A percentile compares a stretch with the other conserved stretches of the same genome.
These are phyloP conservation scores for Amauroascus niger DNA, from an alignment of 2,329 filamentous ascomycete genomes.

Conservation along the genomic window DNA sequence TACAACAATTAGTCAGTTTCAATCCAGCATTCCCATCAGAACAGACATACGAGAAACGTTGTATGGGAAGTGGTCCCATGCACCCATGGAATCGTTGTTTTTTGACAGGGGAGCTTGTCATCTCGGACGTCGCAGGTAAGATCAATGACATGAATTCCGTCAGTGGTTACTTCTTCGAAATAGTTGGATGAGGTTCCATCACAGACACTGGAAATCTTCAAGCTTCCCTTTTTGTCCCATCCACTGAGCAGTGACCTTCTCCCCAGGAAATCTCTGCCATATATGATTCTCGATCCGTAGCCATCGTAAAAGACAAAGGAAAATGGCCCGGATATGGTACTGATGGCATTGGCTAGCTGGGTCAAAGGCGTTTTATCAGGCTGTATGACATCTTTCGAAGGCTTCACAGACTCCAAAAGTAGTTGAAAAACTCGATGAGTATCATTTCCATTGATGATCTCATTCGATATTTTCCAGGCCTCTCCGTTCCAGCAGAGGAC, in stretches of 20 bases:
- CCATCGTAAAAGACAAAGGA: slow-evolving; percentile 78
- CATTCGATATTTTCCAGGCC: slow-evolving; percentile 64
- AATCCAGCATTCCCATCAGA: background rate
- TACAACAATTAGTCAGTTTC: slow-evolving; percentile 2
- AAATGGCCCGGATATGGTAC: slow-evolving; percentile 68
- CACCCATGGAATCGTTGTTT: slow-evolving; percentile 17
- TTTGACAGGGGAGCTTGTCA: background rate
- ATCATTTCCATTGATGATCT: slow-evolving; percentile 62
- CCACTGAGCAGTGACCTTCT: slow-evolving; percentile 64
- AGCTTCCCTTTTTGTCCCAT: slow-evolving; percentile 38
- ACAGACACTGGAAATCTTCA: slow-evolving; percentile 63
- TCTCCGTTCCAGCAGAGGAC: slow-evolving; percentile 96
- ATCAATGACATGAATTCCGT: slow-evolving; percentile 65
- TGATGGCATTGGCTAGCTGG: slow-evolving; percentile 41
- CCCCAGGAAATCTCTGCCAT: slow-evolving; percentile 77
- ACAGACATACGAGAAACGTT: slow-evolving; percentile 24
- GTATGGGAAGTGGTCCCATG: slow-evolving; percentile 6
- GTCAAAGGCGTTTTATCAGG: slow-evolving; percentile 18
- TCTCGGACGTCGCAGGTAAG: slow-evolving; percentile 29
- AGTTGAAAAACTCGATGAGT: slow-evolving; percentile 57
- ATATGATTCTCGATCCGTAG: slow-evolving; percentile 55
- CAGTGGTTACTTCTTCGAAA: slow-evolving; percentile 75
- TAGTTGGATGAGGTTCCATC: slow-evolving; percentile 40
- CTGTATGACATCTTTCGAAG: slow-evolving; percentile 14
- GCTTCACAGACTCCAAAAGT: slow-evolving; percentile 41